Evolutionary conservation across 768 basidiomycete genomes (phyloP).

Genomic region (Lactifluus pinguis): DNA sequence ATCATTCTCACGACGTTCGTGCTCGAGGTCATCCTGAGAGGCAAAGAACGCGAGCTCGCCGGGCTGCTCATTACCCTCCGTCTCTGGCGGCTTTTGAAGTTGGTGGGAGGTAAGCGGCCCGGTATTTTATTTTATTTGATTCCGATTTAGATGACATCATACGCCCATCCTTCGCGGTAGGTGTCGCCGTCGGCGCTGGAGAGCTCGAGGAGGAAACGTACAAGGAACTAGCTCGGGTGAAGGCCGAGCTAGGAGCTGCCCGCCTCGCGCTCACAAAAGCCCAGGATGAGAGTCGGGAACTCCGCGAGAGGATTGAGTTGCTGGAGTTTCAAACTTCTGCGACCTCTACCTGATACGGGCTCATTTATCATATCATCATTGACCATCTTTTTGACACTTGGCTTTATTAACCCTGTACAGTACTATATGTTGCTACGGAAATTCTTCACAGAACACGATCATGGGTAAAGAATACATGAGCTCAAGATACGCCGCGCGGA

Average conservation of each 20-base stretch:
- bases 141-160: constrained; percentile 16
- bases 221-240: constrained; percentile 41
- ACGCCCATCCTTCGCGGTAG: constrained; percentile 34
- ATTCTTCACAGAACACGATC: not conserved
- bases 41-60: constrained; percentile 61
- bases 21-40: constrained; percentile 60
- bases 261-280: constrained; percentile 36
- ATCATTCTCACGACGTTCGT: constrained; percentile 68
- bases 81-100: constrained; percentile 72
- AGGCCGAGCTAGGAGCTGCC: constrained; percentile 38
- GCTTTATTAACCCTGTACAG: not conserved
- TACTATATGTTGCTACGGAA: not conserved
- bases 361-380: no score
- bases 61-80: constrained; percentile 64
- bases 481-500: not conserved
- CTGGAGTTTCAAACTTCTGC: not conserved
- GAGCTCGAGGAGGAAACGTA: constrained; percentile 52
- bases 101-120: constrained; percentile 44
- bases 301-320: constrained; percentile 23
- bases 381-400: no score
- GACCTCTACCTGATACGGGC: no score
- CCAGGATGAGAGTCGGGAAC: constrained; percentile 46
- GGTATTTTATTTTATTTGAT: not conserved
- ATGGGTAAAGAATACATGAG: not conserved
- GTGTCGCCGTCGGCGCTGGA: constrained; percentile 66